Conservation (phyloP, 2,329 filamentous ascomycete species). For the Cryphonectria naterciae region DNA sequence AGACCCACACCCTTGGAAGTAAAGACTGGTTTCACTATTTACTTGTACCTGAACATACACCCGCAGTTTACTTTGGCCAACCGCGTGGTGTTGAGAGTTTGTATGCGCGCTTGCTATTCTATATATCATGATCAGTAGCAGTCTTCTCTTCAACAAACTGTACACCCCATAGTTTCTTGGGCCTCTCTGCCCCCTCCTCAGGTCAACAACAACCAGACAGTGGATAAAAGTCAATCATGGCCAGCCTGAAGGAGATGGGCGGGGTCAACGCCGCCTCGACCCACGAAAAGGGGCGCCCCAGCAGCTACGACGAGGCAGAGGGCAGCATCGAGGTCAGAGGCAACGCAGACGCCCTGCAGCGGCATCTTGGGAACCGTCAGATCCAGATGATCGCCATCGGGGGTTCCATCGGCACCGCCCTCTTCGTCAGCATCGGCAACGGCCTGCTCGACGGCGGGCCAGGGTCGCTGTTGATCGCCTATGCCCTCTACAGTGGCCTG, state of each 20-base stretch:
- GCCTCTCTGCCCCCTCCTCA: neutral
- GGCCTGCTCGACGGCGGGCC: slow-evolving; percentile 53
- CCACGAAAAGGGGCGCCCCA: slow-evolving; percentile 16
- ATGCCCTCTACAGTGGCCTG: slow-evolving; percentile 57
- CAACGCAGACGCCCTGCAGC: slow-evolving; percentile 41
- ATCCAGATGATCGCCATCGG: slow-evolving; percentile 64
- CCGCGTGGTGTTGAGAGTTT: neutral
- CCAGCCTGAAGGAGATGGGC: slow-evolving; percentile 8
- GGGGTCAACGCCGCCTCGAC: neutral
- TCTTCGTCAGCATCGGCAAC: slow-evolving; percentile 66
- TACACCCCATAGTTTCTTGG: neutral
- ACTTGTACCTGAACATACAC: too few species aligned
- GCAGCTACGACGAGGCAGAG: slow-evolving; percentile 19
- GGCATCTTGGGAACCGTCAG: slow-evolving; percentile 57
- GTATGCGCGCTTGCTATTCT: neutral
- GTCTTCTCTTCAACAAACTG: neutral
- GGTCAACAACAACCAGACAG: neutral
- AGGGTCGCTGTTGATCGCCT: slow-evolving; percentile 61
- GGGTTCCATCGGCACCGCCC: slow-evolving; percentile 60
- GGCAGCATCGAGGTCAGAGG: slow-evolving; percentile 18
- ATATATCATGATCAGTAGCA: neutral
- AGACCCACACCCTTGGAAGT: neutral
- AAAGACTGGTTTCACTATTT: neutral
- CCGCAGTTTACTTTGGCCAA: too few species aligned
- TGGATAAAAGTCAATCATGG: slow-evolving; percentile 10